A percentile compares a stretch with the other conserved stretches of the same genome.
These are phyloP conservation scores for Clausena lansium DNA, from an alignment of 345 rosid genomes.

Conservation along the genomic window DNA sequence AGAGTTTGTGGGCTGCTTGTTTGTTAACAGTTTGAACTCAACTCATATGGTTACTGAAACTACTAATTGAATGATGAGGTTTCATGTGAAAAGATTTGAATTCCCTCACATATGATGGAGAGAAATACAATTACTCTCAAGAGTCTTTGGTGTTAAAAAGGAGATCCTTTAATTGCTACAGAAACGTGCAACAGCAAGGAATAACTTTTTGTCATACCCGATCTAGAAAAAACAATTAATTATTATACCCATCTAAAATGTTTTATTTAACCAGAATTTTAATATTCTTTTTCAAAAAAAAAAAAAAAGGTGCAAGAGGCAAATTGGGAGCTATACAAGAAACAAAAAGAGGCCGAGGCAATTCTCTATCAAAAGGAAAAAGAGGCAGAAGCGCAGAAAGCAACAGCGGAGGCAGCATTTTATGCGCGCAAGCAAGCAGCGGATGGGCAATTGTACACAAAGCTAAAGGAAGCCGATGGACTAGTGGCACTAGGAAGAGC, in stretches of 20 bases:
- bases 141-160: too few relatives aligned
- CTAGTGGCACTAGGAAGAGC: conserved; percentile 54
- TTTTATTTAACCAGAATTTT: not conserved
- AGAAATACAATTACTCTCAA: too few relatives aligned
- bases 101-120: too few relatives aligned
- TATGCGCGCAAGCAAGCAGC: conserved; percentile 44
- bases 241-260: not conserved
- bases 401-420: conserved; percentile 55
- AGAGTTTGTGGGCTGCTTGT: too few relatives aligned
- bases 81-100: too few relatives aligned
- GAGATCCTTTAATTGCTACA: too few relatives aligned
- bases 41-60: too few relatives aligned
- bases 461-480: conserved; percentile 71
- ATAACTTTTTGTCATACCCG: not conserved
- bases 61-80: too few relatives aligned
- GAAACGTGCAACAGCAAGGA: too few relatives aligned
- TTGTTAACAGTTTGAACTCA: too few relatives aligned
- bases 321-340: conserved; percentile 62
- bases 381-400: conserved; percentile 64
- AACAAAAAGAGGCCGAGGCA: conserved; percentile 71
- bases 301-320: conserved; percentile 60
- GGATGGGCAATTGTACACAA: conserved; percentile 38
- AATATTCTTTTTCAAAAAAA: too few relatives aligned
- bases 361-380: conserved; percentile 48
- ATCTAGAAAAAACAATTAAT: too few relatives aligned